Percentiles rank a stretch among this genome's conserved stretches.
Evolutionary conservation across 495 filamentous ascomycete genomes (phyloP).

Genomic region (Neurospora sp.): DNA sequence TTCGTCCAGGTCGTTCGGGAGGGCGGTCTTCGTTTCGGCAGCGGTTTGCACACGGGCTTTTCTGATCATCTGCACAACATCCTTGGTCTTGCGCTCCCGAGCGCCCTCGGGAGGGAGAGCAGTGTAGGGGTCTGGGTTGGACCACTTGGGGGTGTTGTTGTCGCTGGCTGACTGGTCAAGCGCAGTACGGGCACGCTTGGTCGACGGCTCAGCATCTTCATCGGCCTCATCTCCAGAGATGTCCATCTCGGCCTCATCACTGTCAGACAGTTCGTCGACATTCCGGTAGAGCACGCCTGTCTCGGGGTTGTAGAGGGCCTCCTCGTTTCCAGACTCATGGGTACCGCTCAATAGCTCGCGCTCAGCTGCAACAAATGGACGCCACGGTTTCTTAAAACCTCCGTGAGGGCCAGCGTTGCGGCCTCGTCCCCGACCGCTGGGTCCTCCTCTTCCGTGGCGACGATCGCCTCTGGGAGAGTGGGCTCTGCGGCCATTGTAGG

Average conservation of each 20-base stretch:
- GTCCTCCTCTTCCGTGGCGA: not conserved
- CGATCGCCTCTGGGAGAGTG: not conserved
- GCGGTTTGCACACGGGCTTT: constrained; percentile 58
- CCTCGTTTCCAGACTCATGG: constrained; percentile 22
- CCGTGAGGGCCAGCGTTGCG: not conserved
- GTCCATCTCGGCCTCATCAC: constrained; percentile 68
- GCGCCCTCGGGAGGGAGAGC: constrained; percentile 62
- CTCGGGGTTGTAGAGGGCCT: constrained; percentile 26
- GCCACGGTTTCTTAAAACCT: constrained; percentile 3
- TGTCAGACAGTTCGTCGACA: constrained; percentile 57
- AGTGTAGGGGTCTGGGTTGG: constrained; percentile 88
- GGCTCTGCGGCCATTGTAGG: constrained; percentile 1
- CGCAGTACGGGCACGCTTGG: constrained; percentile 36
- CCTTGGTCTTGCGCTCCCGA: constrained; percentile 54
- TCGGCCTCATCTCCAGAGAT: constrained; percentile 41
- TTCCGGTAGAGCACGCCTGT: constrained; percentile 33
- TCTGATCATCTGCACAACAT: constrained; percentile 78
- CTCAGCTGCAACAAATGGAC: constrained; percentile 22
- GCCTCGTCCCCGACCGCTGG: not conserved
- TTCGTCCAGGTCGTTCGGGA: constrained; percentile 51
- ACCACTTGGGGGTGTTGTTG: constrained; percentile 62
- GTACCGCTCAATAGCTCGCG: constrained; percentile 29
- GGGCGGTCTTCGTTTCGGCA: constrained; percentile 40
- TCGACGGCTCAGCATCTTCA: constrained; percentile 37
- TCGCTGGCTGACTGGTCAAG: constrained; percentile 26